Evolutionary conservation across 768 basidiomycete species (phyloP).

Genomic region (Leccinellum albellum): DNA sequence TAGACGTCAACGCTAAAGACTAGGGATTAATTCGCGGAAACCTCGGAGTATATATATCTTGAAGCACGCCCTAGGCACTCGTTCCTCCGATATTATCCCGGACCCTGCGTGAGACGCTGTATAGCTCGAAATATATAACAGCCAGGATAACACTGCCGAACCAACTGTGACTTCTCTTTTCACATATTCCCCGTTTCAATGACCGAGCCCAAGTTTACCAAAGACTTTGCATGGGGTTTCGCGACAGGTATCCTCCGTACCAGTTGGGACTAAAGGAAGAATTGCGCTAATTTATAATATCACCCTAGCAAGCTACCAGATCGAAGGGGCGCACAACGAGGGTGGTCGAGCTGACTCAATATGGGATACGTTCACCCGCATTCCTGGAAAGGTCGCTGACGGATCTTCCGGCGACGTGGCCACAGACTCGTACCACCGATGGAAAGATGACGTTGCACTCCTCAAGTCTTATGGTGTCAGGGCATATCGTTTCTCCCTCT

Average conservation of each 20-base stretch:
- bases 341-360: conserved; percentile 69
- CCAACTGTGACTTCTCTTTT: not conserved
- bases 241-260: not conserved
- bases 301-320: conserved; percentile 62
- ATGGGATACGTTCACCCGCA: conserved; percentile 72
- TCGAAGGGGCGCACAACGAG: conserved; percentile 62
- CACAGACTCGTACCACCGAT: conserved; percentile 70
- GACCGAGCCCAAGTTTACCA: not conserved
- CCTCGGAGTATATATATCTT: not conserved
- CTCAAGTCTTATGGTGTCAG: conserved; percentile 65
- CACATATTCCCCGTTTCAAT: not conserved
- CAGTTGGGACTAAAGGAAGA: not conserved
- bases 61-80: not conserved
- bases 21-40: not conserved
- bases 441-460: conserved; percentile 66
- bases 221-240: conserved; percentile 4
- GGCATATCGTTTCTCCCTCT: conserved; percentile 74
- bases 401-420: conserved; percentile 68
- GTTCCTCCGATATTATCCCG: not conserved
- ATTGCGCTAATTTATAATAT: not conserved
- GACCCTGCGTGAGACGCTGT: not conserved
- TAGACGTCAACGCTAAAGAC: no score
- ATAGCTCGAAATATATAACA: not conserved
- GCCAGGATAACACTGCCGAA: no score
- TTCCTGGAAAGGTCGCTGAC: conserved; percentile 70